Evolutionary conservation across 208 protist species (phyloP).

Genomic region (Trypanosoma melophagium): DNA sequence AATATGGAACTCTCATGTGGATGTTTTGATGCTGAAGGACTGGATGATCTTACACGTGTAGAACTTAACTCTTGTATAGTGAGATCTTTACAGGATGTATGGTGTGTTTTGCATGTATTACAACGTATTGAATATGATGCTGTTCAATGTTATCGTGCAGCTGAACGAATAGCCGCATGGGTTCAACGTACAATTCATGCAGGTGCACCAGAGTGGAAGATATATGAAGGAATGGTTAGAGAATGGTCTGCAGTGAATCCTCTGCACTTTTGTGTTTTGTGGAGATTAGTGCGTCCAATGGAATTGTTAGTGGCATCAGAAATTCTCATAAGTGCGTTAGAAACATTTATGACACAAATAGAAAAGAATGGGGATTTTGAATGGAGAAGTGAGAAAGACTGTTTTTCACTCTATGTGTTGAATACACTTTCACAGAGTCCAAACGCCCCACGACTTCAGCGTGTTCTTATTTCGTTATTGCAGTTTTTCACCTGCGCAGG

Average conservation of each 20-base stretch:
- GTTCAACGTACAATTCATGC: neutral
- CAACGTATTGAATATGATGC: constrained; percentile 21
- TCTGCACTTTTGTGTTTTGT: constrained; percentile 23
- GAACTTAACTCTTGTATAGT: constrained; percentile 17
- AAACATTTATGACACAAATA: constrained; percentile 8
- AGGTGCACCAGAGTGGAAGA: constrained; percentile 3
- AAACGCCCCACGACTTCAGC: constrained; percentile 16
- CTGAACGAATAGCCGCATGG: constrained; percentile 26
- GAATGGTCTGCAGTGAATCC: constrained; percentile 36
- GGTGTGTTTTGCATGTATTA: constrained; percentile 26
- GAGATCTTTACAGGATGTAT: constrained; percentile 23
- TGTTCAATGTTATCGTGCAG: constrained; percentile 15
- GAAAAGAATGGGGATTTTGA: neutral
- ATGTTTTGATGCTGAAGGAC: neutral
- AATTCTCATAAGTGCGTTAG: constrained; percentile 15
- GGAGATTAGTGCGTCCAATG: constrained; percentile 26
- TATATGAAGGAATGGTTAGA: constrained; percentile 12
- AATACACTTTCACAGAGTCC: constrained; percentile 25
- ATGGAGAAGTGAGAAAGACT: constrained; percentile 19
- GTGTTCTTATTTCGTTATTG: constrained; percentile 26
- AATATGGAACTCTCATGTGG: neutral
- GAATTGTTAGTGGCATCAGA: constrained; percentile 27
- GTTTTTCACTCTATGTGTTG: constrained; percentile 20
- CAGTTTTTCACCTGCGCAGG: constrained; percentile 31
- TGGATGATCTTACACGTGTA: constrained; percentile 18